phyloP scores from a whole-genome alignment of 2,329 filamentous ascomycete genomes.

The Zymoseptoria pseudotritici region DNA sequence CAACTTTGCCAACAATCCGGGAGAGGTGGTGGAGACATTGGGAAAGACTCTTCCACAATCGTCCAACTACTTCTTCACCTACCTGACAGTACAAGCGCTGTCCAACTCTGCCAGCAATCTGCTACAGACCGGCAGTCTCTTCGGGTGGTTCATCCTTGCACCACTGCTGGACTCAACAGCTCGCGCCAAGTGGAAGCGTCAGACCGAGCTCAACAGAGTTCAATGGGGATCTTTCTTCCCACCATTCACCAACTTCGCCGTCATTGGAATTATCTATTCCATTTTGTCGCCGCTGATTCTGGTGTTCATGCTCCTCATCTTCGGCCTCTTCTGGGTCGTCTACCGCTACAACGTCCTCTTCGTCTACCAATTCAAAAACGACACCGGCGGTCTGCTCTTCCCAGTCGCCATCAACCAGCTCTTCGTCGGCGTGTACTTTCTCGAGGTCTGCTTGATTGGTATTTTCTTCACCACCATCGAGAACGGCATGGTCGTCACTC shows the following conservation, averaged over 20 bases:
- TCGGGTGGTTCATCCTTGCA: slow-evolving; percentile 74
- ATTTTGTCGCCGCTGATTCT: slow-evolving; percentile 85
- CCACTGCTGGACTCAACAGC: slow-evolving; percentile 77
- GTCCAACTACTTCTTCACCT: slow-evolving; percentile 96
- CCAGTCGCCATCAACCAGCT: slow-evolving; percentile 90
- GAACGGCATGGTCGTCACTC: slow-evolving; percentile 49
- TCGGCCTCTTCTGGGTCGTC: slow-evolving; percentile 83
- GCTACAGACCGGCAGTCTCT: slow-evolving; percentile 70
- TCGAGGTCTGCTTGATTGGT: slow-evolving; percentile 84
- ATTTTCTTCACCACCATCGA: slow-evolving; percentile 75
- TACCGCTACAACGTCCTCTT: slow-evolving; percentile 97
- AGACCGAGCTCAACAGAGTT: slow-evolving; percentile 68
- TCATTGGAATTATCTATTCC: slow-evolving; percentile 78
- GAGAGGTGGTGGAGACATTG: slow-evolving; percentile 61
- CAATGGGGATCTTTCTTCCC: slow-evolving; percentile 94
- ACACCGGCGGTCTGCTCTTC: slow-evolving; percentile 89
- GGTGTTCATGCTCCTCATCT: slow-evolving; percentile 88
- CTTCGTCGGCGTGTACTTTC: slow-evolving; percentile 89
- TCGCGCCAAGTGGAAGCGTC: slow-evolving; percentile 74
- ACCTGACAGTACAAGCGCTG: slow-evolving; percentile 91
- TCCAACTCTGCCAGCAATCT: slow-evolving; percentile 85
- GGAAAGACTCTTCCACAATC: slow-evolving; percentile 75
- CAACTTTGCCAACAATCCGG: slow-evolving; percentile 57
- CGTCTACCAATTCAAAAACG: slow-evolving; percentile 78
- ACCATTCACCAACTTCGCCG: slow-evolving; percentile 92